Evolutionary conservation across 2,329 filamentous ascomycete genomes (phyloP), one percentile per base, ranked within the genome.

Genomic region (Colletotrichum sublineola): DNA sequence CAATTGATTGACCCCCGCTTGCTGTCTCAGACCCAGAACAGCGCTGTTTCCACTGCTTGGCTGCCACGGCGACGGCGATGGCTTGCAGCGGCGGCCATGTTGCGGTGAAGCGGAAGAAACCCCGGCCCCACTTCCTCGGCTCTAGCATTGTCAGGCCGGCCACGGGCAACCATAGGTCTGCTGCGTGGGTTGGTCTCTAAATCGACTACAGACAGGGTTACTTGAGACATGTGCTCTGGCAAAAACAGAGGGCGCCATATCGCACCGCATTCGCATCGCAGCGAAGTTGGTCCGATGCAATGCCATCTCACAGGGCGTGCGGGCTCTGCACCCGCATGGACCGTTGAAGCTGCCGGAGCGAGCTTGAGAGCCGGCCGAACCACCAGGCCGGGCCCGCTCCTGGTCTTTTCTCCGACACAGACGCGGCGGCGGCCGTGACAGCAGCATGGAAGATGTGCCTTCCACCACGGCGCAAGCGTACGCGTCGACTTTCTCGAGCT

Each of bases 261-360:
- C 36, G 9, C 36, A 38, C 9, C n/a, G 15, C 14, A 18, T 18
- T 55, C 6, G 9, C 24, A 7, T 29, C 3, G 24, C 18, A 1
- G 20, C 2, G 24, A 24, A 48, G 3, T 14, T 2, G 42, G 1
- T 42, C 11, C 15, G 29, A 18, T n/a, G 15, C 40, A 61, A 8
- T 46, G 15, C 38, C 40, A 33, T 31, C 48, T 14, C 48, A 15
- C 48, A 52, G 24, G 31, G 14, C 79, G 20, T 89, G 87, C 76
- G 78, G 81, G 2, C 80, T 88, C 5, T 89, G 87, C 77, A 75
- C 75, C 29, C 80, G 84, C 14, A 82, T 85, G 80, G 78, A 78
- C 80, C 81, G 68, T 71, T 76, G 53, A 81, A 81, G 73, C 74
- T 85, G 14, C 70, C 78, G 50, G 80, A 84, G 68, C 52, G 80